Conservation (phyloP, 108 stramenopile species). For the Fragilaria crotonensis region DNA sequence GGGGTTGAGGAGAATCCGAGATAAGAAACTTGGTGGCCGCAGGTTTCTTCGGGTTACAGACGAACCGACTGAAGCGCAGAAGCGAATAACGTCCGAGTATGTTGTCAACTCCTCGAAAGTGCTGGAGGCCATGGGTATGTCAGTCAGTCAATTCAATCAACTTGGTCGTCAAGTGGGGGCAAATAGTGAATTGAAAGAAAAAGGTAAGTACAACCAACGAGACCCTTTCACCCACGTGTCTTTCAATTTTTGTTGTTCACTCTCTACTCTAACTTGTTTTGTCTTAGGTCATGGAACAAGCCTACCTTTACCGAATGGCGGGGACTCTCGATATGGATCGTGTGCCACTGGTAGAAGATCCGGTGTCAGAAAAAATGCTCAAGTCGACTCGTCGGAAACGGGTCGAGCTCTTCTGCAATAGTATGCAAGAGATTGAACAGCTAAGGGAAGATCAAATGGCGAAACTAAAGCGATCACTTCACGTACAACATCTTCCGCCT, state of each 20-base stretch:
- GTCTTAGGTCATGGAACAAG: conserved; percentile 56
- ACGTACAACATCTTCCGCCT: conserved; percentile 44
- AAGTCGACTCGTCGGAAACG: conserved; percentile 25
- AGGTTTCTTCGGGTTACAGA: neutral
- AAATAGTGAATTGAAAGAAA: conserved; percentile 40
- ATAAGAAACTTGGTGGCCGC: conserved; percentile 11
- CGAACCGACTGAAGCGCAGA: conserved; percentile 7
- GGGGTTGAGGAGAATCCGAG: conserved; percentile 42
- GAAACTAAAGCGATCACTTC: conserved; percentile 27
- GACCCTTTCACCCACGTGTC: neutral
- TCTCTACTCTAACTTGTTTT: neutral
- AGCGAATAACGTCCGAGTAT: conserved; percentile 29
- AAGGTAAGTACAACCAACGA: conserved; percentile 12
- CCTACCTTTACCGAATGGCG: conserved; percentile 67
- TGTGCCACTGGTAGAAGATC: conserved; percentile 48
- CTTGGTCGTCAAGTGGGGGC: conserved; percentile 41
- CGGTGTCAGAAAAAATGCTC: conserved; percentile 22
- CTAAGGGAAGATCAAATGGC: conserved; percentile 50
- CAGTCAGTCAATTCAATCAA: conserved; percentile 61
- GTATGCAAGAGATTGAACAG: conserved; percentile 55
- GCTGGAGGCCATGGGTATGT: conserved; percentile 51
- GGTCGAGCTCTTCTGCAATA: conserved; percentile 51
- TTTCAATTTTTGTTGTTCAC: neutral
- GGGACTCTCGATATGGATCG: conserved; percentile 46
- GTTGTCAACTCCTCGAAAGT: conserved; percentile 35